phyloP scores from a whole-genome alignment of 306 rosid genomes.

The Elaeagnus macrophylla region DNA sequence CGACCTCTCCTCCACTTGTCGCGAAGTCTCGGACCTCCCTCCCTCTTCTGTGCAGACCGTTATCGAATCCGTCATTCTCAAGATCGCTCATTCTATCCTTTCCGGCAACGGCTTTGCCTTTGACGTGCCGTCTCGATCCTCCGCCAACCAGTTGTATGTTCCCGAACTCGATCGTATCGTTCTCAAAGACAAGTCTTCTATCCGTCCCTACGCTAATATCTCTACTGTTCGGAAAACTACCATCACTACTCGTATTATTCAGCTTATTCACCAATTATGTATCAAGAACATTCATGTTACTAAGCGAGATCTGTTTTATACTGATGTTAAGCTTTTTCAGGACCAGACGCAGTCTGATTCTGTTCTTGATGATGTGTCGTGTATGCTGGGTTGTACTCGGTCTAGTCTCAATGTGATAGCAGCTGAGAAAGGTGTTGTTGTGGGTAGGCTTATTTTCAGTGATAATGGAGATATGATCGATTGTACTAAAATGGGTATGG shows the following conservation, averaged over 20 bases:
- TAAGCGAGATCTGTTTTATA: conserved; percentile 88
- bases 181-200: conserved; percentile 54
- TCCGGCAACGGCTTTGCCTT: conserved; percentile 70
- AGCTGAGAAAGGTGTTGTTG: conserved; percentile 85
- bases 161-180: conserved; percentile 86
- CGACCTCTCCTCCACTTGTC: conserved; percentile 52
- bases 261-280: conserved; percentile 82
- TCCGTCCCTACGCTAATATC: conserved; percentile 68
- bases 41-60: conserved; percentile 57
- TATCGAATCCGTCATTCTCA: conserved; percentile 50
- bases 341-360: conserved; percentile 83
- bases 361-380: conserved; percentile 76
- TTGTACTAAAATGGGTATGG: conserved; percentile 97
- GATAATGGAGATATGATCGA: conserved; percentile 92
- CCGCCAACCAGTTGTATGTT: conserved; percentile 73
- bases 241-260: conserved; percentile 60
- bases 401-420: conserved; percentile 85
- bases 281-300: conserved; percentile 74
- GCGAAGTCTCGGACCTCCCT: conserved; percentile 68
- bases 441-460: conserved; percentile 78
- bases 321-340: conserved; percentile 86
- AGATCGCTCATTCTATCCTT: conserved; percentile 57
- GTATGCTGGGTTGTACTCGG: conserved; percentile 80
- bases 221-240: conserved; percentile 73
- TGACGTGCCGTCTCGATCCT: conserved; percentile 80